phyloP scores from a whole-genome alignment of 306 rosid genomes.

The Canavalia gladiata region DNA sequence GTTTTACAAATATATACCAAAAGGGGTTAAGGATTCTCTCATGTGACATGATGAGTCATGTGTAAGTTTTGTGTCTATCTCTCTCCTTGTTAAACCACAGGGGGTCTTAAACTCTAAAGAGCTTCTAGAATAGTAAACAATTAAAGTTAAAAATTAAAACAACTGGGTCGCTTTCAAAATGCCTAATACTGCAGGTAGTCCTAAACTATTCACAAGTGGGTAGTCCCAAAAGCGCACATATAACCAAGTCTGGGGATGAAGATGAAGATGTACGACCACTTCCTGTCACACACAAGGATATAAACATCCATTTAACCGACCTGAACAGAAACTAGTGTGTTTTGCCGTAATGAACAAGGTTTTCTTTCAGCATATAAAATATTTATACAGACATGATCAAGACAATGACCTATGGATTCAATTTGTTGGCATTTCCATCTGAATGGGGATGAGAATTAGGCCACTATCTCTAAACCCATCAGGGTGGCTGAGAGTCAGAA shows the following conservation, averaged over 20 bases:
- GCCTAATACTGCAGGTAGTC: not conserved
- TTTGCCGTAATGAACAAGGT: not conserved
- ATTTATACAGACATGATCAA: constrained; percentile 11
- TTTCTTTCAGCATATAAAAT: constrained; percentile 17
- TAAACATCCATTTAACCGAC: not conserved
- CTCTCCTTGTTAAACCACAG: not conserved
- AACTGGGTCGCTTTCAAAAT: constrained; percentile 26
- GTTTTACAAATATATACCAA: not conserved
- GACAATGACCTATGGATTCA: constrained; percentile 14
- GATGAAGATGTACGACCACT: constrained; percentile 38
- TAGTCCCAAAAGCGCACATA: not conserved
- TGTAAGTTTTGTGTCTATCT: not conserved
- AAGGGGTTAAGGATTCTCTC: constrained; percentile 1
- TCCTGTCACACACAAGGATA: constrained; percentile 23
- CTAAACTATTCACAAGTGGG: not conserved
- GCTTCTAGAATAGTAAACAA: not conserved
- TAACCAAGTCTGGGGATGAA: constrained; percentile 8
- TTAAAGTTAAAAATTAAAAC: constrained; percentile 18
- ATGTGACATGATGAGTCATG: not conserved
- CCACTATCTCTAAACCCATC: constrained; percentile 40
- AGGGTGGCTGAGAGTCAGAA: constrained; percentile 9
- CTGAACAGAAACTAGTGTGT: not conserved
- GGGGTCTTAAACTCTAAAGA: no score
- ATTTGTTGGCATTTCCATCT: constrained; percentile 40
- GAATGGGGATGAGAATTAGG: constrained; percentile 23